These are phyloP conservation scores for Trichoderma sp. DNA, from an alignment of 2,329 filamentous ascomycete genomes.

Conservation along the genomic window DNA sequence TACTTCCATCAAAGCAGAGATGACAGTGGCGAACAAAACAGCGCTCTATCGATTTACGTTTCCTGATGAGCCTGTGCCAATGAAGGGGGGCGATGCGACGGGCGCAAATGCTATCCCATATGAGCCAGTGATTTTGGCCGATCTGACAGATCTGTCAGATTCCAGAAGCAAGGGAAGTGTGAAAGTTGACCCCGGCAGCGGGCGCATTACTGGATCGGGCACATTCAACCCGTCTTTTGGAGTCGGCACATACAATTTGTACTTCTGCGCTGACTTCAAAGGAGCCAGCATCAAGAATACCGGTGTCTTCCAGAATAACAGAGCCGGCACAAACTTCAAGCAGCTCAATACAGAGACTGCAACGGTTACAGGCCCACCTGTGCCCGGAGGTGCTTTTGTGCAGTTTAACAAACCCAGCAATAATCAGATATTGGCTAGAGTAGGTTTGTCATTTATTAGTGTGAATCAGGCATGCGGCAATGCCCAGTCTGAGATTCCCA, in stretches of 20 bases:
- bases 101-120: conserved; percentile 26
- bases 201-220: conserved; percentile 60
- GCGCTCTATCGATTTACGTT: conserved; percentile 65
- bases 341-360: conserved; percentile 37
- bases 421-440: conserved; percentile 61
- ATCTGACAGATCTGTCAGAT: conserved; percentile 58
- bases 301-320: conserved; percentile 59
- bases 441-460: conserved; percentile 72
- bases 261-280: conserved; percentile 62
- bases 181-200: conserved; percentile 44
- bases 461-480: conserved; percentile 68
- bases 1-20: conserved; percentile 60
- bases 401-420: conserved; percentile 53
- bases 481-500: conserved; percentile 68
- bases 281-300: conserved; percentile 55
- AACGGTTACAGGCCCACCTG: conserved; percentile 29
- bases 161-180: conserved; percentile 32
- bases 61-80: conserved; percentile 36
- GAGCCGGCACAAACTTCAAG: conserved; percentile 49
- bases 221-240: conserved; percentile 63
- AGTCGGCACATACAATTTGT: conserved; percentile 55
- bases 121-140: conserved; percentile 57
- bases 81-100: conserved; percentile 18
- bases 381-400: conserved; percentile 59
- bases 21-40: conserved; percentile 61